Conservation (phyloP, 352 stramenopile genomes). For the Globisporangium nodosum region DNA sequence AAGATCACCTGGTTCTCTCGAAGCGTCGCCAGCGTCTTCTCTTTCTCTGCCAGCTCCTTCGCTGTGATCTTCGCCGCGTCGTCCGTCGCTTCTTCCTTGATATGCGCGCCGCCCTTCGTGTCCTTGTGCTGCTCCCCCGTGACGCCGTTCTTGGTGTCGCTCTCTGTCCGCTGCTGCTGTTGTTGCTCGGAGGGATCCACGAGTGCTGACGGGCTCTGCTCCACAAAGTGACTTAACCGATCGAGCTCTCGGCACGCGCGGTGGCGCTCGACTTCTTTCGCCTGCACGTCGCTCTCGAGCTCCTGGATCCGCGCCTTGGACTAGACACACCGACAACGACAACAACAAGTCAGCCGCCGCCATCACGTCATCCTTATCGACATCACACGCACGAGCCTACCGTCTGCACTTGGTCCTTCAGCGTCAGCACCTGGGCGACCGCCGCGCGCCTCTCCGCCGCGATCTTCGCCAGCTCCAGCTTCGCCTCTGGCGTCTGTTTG, state of each 20-base stretch:
- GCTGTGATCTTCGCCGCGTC: conserved; percentile 18
- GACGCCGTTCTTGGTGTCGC: not conserved
- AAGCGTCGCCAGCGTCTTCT: conserved; percentile 30
- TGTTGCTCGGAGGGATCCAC: conserved; percentile 16
- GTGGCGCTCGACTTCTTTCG: conserved; percentile 77
- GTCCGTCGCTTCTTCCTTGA: not conserved
- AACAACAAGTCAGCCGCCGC: not conserved
- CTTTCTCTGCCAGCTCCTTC: conserved; percentile 26
- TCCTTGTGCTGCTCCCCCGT: conserved; percentile 2
- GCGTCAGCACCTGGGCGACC: conserved; percentile 28
- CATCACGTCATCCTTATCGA: not conserved
- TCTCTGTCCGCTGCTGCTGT: conserved; percentile 14
- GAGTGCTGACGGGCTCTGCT: conserved; percentile 17
- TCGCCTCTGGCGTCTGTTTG: conserved; percentile 17
- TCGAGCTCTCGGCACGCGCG: conserved; percentile 72
- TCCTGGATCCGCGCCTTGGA: conserved; percentile 49
- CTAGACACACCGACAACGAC: conserved; percentile 17
- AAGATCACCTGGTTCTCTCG: conserved; percentile 32
- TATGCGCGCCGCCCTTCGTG: not conserved
- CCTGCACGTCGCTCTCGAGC: conserved; percentile 59
- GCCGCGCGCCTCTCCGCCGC: conserved; percentile 51
- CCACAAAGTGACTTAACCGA: conserved; percentile 52
- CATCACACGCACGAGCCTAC: conserved; percentile 23
- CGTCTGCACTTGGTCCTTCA: conserved; percentile 50
- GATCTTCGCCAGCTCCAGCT: conserved; percentile 49